Evolutionary conservation across 305 asterid species (phyloP).

Genomic region (Fraxinus angustifolia): DNA sequence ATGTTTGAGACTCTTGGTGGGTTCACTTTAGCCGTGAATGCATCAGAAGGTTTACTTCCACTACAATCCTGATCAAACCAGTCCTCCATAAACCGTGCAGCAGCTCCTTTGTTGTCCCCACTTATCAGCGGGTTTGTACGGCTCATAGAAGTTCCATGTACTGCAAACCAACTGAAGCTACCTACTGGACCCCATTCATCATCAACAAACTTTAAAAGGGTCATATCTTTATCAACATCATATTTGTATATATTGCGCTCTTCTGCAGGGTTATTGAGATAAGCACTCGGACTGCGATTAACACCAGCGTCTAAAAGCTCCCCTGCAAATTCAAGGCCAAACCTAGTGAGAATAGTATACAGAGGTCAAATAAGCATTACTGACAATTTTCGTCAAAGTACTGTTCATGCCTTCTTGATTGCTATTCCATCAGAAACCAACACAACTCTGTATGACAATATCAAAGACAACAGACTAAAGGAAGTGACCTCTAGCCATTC

Average conservation of each 20-base stretch:
- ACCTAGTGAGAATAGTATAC: conserved; percentile 10
- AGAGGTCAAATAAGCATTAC: background rate
- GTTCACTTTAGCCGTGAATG: conserved; percentile 24
- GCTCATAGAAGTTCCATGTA: conserved; percentile 99
- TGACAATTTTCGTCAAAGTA: background rate
- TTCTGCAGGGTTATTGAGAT: conserved; percentile 81
- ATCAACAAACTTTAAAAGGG: conserved; percentile 85
- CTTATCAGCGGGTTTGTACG: conserved; percentile 87
- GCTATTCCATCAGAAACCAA: background rate
- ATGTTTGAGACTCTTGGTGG: conserved; percentile 85
- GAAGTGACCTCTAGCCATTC: conserved; percentile 2
- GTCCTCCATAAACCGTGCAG: conserved; percentile 97
- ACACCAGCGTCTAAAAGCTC: conserved; percentile 86
- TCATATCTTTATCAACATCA: conserved; percentile 88
- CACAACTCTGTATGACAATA: conserved; percentile 10
- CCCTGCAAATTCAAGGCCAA: conserved; percentile 52
- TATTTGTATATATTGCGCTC: conserved; percentile 82
- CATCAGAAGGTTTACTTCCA: conserved; percentile 29
- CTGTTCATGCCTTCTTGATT: background rate
- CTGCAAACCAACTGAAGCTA: conserved; percentile 97
- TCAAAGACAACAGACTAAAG: background rate
- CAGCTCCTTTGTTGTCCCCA: conserved; percentile 99
- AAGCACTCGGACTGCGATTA: conserved; percentile 94
- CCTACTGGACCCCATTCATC: conserved; percentile 99
- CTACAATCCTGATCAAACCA: conserved; percentile 62